Base-by-base conservation (phyloP, 2,329 filamentous ascomycete genomes). In the Paraphoma chrysanthemicola region DNA sequence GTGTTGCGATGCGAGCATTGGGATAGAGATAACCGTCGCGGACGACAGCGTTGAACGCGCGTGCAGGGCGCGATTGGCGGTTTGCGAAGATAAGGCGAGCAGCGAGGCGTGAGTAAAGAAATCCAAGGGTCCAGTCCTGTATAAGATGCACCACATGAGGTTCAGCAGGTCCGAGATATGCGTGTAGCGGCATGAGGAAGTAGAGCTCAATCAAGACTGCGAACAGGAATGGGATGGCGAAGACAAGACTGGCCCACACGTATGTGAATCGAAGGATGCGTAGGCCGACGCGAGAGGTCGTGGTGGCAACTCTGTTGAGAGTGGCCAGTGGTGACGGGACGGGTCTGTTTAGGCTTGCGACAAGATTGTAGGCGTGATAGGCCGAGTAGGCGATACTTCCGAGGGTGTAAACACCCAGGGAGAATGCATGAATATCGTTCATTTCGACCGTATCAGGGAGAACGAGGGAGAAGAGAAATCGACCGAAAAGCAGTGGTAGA, bases 401-500 rank as follows among this genome's bases (percentile, higher is more conserved):
- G 4, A 97, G 82, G 28, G 92, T 81, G 72, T 96, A 97, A 41
- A 96, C 85, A 12, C 95, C 95, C 30, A 95, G 88, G 50, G 92
- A 96, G 75, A 97, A 97, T 11, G 95, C 94, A 69, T 99, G 98
- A 28, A 99, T 90, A 74, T 99, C 95, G 76, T 98, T 99, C 71
- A 94, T 90, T 59, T 90, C 69, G 7, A 75, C 67, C 1, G 67
- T 84, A 0, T 82, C 78, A 4, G 92, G 91, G 42, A 97, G 86
- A 33, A 93, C 78, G 29, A 84, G 79, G 45, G 88, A 87, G 72
- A 97, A 91, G 59, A 98, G 83, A 54, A 83, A 84, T 29, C 95
- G 90, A 1, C 95, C 95, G 70, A 97, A 87, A 6, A 96, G 82
- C 4, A 99, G 84, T 0, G 95, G 96, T 0, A 96, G 79, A 59